Conservation (phyloP, 192 early-diverging fungal species). For the Chytriomyces sp. region DNA sequence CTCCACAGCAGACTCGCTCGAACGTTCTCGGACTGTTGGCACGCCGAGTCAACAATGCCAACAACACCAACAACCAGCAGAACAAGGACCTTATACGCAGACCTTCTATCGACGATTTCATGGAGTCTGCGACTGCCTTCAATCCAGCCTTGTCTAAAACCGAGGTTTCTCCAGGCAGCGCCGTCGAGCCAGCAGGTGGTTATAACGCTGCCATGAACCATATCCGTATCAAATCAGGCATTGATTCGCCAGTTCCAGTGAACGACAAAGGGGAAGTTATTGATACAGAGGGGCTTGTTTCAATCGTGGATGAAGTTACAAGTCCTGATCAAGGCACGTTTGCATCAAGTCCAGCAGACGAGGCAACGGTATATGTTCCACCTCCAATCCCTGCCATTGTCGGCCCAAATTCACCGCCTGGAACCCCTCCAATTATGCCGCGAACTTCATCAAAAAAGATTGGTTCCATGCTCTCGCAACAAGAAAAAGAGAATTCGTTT, state of each 20-base stretch:
- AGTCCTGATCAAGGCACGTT: neutral
- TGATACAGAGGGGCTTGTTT: too few relatives aligned
- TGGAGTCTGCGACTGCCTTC: neutral
- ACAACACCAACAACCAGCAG: neutral
- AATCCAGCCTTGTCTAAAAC: neutral
- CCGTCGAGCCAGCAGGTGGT: neutral
- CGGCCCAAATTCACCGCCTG: too few relatives aligned
- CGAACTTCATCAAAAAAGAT: neutral
- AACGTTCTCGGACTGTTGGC: neutral
- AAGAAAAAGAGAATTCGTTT: neutral
- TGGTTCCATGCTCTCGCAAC: neutral
- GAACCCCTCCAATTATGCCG: neutral
- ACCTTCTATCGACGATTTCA: slow-evolving; percentile 4
- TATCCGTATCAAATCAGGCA: neutral
- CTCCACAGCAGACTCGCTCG: neutral
- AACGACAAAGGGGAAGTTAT: too few relatives aligned
- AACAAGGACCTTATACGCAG: neutral
- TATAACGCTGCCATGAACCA: neutral
- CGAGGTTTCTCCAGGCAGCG: neutral
- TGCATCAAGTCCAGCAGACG: neutral
- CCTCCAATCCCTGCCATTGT: neutral
- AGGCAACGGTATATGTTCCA: neutral
- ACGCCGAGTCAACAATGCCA: neutral
- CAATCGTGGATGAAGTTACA: neutral
- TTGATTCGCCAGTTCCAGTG: neutral